Evolutionary conservation across 768 basidiomycete species (phyloP).

Genomic region (Paxillus ammoniavirescens): DNA sequence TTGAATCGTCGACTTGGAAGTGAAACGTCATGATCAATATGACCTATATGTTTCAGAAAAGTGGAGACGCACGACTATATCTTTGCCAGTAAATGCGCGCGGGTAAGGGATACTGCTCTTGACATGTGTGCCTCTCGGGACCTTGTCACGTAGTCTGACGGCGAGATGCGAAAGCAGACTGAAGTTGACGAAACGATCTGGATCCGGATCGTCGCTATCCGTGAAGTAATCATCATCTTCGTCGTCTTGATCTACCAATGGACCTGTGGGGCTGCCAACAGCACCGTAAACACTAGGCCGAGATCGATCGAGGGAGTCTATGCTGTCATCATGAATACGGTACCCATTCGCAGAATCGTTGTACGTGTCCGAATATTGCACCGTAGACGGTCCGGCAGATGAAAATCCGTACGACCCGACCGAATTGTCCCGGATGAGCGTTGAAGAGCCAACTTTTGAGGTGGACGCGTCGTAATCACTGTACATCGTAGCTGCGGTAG

Average conservation of each 20-base stretch:
- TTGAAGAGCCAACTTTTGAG: slow-evolving; percentile 14
- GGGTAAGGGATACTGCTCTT: slow-evolving; percentile 94
- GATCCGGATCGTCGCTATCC: slow-evolving; percentile 62
- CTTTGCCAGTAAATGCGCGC: slow-evolving; percentile 89
- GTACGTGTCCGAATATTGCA: slow-evolving; percentile 13
- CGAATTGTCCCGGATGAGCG: slow-evolving; percentile 15
- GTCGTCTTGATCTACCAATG: slow-evolving; percentile 26
- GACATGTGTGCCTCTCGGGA: slow-evolving; percentile 82
- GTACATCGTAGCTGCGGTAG: slow-evolving; percentile 25
- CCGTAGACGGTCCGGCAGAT: slow-evolving; percentile 23
- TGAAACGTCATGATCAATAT: slow-evolving; percentile 4
- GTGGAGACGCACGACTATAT: slow-evolving; percentile 75
- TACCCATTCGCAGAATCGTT: slow-evolving; percentile 20
- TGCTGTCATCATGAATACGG: slow-evolving; percentile 16
- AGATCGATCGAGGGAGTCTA: slow-evolving; percentile 26
- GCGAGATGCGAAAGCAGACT: slow-evolving; percentile 87
- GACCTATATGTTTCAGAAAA: background rate
- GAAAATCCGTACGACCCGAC: slow-evolving; percentile 17
- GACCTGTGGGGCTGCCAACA: slow-evolving; percentile 14
- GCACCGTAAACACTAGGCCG: slow-evolving; percentile 16
- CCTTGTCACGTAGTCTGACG: slow-evolving; percentile 85
- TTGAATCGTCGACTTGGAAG: slow-evolving; percentile 77
- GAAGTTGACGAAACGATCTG: slow-evolving; percentile 82
- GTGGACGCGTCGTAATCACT: slow-evolving; percentile 14
- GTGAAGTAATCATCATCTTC: slow-evolving; percentile 32